These are phyloP conservation scores for Elaeagnus macrophylla DNA, from an alignment of 306 rosid genomes.

Conservation along the genomic window DNA sequence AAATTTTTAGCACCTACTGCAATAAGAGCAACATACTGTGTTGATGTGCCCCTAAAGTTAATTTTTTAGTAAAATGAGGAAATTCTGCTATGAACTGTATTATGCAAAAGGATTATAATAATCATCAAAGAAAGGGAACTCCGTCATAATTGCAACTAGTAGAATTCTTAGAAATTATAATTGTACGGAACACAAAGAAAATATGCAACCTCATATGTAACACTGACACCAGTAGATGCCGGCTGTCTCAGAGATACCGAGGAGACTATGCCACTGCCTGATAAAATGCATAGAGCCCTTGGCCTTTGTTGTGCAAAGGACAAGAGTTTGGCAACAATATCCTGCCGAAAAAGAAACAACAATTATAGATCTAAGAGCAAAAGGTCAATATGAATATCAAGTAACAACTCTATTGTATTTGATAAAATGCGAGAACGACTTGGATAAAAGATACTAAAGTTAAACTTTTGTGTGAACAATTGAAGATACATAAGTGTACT, in stretches of 20 bases:
- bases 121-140: background rate
- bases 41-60: too few species aligned
- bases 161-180: background rate
- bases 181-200: background rate
- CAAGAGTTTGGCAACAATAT: conserved; percentile 67
- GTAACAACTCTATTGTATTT: background rate
- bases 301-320: conserved; percentile 77
- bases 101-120: too few species aligned
- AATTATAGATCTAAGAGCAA: background rate
- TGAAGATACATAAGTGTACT: background rate
- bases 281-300: conserved; percentile 77
- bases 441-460: too few species aligned
- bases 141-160: background rate
- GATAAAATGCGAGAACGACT: background rate
- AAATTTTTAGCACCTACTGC: too few species aligned
- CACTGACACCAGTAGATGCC: conserved; percentile 66
- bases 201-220: conserved; percentile 52
- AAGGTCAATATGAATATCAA: background rate
- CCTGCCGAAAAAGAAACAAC: conserved; percentile 44
- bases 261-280: conserved; percentile 73
- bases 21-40: too few species aligned
- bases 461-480: background rate
- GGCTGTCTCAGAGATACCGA: conserved; percentile 80
- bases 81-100: too few species aligned
- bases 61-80: too few species aligned